A percentile compares a stretch with the other conserved stretches of the same genome.
Conservation (phyloP, 192 early-diverging fungal genomes). For the Podila clonocystis region DNA sequence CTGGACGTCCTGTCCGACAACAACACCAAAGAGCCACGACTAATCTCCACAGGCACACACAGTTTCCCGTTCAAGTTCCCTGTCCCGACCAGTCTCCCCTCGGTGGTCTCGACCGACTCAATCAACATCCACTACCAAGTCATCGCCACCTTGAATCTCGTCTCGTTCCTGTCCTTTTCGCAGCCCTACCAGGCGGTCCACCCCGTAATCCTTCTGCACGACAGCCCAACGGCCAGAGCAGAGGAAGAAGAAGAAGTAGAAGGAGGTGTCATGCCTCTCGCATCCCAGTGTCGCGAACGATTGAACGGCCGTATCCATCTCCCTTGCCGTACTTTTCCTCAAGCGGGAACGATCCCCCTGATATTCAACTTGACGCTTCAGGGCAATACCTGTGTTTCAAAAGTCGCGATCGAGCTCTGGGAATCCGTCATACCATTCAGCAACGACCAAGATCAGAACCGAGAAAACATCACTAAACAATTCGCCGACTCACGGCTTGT, state of each 20-base stretch:
- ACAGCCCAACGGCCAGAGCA: background rate
- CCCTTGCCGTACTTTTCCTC: conserved; percentile 2
- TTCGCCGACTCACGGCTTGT: conserved; percentile 7
- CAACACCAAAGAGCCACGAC: conserved; percentile 6
- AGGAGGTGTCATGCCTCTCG: background rate
- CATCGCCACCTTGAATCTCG: conserved; percentile 5
- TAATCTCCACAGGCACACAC: conserved; percentile 5
- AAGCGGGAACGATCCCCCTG: conserved; percentile 10
- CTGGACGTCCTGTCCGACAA: background rate
- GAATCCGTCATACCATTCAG: conserved; percentile 1
- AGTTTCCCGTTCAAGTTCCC: conserved; percentile 10
- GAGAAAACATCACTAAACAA: background rate
- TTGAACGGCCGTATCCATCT: background rate
- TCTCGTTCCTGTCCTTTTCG: conserved; percentile 17
- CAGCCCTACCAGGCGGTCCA: conserved; percentile 13
- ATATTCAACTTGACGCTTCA: conserved; percentile 8
- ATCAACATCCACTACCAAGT: conserved; percentile 30
- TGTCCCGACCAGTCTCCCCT: background rate
- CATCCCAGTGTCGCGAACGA: conserved; percentile 2
- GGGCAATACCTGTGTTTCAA: conserved; percentile 10
- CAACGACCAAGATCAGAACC: background rate
- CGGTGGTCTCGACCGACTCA: conserved; percentile 3
- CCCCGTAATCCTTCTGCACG: conserved; percentile 1
- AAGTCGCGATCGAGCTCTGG: conserved; percentile 19
- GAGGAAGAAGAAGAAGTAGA: background rate